Evolutionary conservation across 2,329 filamentous ascomycete genomes (phyloP).

Genomic region (Calonectria hongkongensis): DNA sequence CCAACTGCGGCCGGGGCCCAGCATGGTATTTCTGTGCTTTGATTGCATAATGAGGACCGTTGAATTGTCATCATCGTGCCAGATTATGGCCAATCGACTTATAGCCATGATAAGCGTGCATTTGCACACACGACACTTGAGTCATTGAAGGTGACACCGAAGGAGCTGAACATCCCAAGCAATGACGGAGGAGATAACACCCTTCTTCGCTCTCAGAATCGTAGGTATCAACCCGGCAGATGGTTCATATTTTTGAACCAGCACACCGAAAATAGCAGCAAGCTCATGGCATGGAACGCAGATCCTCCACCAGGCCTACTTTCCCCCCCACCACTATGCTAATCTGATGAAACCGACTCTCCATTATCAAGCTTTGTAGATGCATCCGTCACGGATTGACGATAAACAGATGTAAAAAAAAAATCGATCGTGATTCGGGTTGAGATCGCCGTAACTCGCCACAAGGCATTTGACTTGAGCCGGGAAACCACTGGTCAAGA

Average conservation of each 20-base stretch:
- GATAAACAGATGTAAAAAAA: neutral
- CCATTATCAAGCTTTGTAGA: neutral
- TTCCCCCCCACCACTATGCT: neutral
- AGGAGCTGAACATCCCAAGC: neutral
- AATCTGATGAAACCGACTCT: neutral
- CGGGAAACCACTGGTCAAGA: neutral
- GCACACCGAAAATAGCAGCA: neutral
- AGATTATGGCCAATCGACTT: neutral
- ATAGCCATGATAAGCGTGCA: neutral
- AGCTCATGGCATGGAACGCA: neutral
- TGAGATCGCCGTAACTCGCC: neutral
- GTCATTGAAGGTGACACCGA: neutral
- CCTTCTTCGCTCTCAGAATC: neutral
- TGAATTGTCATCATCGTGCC: neutral
- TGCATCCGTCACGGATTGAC: neutral
- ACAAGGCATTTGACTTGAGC: neutral
- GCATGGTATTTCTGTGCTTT: neutral
- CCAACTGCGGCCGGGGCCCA: neutral
- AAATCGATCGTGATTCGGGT: neutral
- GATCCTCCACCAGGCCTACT: neutral
- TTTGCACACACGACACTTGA: neutral
- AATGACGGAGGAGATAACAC: neutral
- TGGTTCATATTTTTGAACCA: neutral
- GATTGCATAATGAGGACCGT: neutral
- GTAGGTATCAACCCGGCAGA: neutral